Evolutionary conservation across 371 early-diverging fungal species (phyloP), one percentile per base, ranked within the genome.

Genomic region (Mortierella sp.): DNA sequence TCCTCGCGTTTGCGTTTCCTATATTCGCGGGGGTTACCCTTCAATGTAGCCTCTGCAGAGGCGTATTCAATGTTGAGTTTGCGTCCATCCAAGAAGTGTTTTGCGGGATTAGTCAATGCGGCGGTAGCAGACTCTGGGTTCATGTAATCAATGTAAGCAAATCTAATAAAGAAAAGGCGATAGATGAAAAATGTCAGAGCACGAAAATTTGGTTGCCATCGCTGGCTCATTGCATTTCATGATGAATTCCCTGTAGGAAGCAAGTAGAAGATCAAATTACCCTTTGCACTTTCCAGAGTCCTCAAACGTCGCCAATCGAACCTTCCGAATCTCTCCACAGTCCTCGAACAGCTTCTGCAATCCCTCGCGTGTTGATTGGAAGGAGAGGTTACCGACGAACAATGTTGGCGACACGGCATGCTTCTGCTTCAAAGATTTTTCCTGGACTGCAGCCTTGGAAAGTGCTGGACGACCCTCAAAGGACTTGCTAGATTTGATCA

Each of bases 331-430:
- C 61, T 86, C 82, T 30, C 91, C 93, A 50, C 81, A 90, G 64
- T 81, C 81, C 37, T 76, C 83, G 72, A 93, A 92, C 4, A 83
- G 60, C 34, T 84, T 84, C 27, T 87, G 82, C 32, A 96, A 64
- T 9, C 78, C 78, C 31, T 89, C 86, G 44, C 86, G 82, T 23
- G 89, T 90, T 17, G 88, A 82, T 23, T 86, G 81, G 73, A 93
- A 95, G 39, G 85, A 79, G 58, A 96, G 71, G 81, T 95, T 95
- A 32, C 94, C 95, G 6, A 95, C 63, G 79, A 94, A 95, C 32
- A 96, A 79, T 4, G 94, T 90, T 30, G 92, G 85, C 43, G 89
- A 84, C 27, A 92, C 91, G 6, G 80, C 85, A 32, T 85, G 83
- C 78, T 85, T 85, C 64, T 85, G 85, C 60, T 78, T 73, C 31